Base-by-base conservation (phyloP, 2,329 filamentous ascomycete species). In the Fusarium scirpi region DNA sequence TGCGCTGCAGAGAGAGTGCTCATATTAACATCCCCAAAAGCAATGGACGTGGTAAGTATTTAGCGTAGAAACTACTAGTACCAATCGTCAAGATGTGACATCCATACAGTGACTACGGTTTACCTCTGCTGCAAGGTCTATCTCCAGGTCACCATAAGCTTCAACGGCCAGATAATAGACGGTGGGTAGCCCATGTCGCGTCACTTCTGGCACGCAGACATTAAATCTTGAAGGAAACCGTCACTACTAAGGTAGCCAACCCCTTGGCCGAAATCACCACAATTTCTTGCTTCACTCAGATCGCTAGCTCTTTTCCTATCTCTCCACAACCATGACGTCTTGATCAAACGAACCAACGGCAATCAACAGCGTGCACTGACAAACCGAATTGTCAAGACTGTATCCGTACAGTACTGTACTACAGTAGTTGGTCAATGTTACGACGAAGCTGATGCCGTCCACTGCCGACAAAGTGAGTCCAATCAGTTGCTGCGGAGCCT, bases 101-200 rank as follows among this genome's bases (percentile, higher is more conserved):
- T 62, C 58, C 49, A 52, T 38, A 38, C 34, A 38, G 9, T 38
- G 34, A 38, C 58, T 53, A 43, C 60, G 53, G 43, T 70, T 52
- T 44, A 46, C 38, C 67, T 62, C 41, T 44, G 10, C 71, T 45
- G 58, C 51, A 54, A 60, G 60, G 53, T 64, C 60, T 58, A 54
- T 70, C 62, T 34, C 62, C 62, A 58, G 56, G 62, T 43, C 57
- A 64, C 64, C 52, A 27, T 44, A 68, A 61, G 32, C 27, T 38
- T 34, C 34, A 57, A 62, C 59, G 56, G 59, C 46, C 54, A 69
- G 62, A 69, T n/a, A n/a, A n/a, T 38, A 38, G 34, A 38, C 34
- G 34, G 34, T 38, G 54, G 73, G 64, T 70, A 69, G 66, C 54
- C 59, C 61, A 63, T 70, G 48, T 62, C 43, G 18, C 43, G 25